Conservation (phyloP, 768 basidiomycete species). For the Naganishia onofrii region DNA sequence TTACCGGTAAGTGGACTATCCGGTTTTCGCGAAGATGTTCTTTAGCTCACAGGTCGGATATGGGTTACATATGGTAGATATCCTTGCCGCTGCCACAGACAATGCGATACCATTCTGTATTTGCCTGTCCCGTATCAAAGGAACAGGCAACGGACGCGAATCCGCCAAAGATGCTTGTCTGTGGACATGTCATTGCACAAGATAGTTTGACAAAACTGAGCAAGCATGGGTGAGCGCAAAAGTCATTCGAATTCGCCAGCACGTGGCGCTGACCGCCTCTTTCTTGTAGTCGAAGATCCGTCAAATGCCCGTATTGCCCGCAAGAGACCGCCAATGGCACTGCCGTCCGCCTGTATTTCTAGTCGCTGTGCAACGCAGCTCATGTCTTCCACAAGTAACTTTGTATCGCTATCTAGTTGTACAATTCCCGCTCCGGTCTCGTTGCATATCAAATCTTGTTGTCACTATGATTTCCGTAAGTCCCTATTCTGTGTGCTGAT, state of each 20-base stretch:
- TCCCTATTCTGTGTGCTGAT: no score
- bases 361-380: neutral
- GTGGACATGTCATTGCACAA: slow-evolving; percentile 91
- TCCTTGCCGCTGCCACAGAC: slow-evolving; percentile 83
- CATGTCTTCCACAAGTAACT: neutral
- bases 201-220: slow-evolving; percentile 86
- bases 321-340: slow-evolving; percentile 57
- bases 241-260: neutral
- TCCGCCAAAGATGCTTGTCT: slow-evolving; percentile 96
- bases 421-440: no score
- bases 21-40: no score
- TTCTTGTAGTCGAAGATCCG: slow-evolving; percentile 60
- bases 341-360: slow-evolving; percentile 53
- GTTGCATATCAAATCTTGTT: no score
- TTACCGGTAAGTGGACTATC: slow-evolving; percentile 64
- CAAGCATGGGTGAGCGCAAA: slow-evolving; percentile 72
- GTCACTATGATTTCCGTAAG: neutral
- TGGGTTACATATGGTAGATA: slow-evolving; percentile 69
- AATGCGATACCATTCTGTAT: slow-evolving; percentile 92
- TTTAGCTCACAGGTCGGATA: no score
- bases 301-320: slow-evolving; percentile 97
- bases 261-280: neutral
- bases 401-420: neutral
- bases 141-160: slow-evolving; percentile 90
- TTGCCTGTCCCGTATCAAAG: slow-evolving; percentile 95